Evolutionary conservation across 495 filamentous ascomycete genomes (phyloP).

Genomic region (Annulohypoxylon moriforme): DNA sequence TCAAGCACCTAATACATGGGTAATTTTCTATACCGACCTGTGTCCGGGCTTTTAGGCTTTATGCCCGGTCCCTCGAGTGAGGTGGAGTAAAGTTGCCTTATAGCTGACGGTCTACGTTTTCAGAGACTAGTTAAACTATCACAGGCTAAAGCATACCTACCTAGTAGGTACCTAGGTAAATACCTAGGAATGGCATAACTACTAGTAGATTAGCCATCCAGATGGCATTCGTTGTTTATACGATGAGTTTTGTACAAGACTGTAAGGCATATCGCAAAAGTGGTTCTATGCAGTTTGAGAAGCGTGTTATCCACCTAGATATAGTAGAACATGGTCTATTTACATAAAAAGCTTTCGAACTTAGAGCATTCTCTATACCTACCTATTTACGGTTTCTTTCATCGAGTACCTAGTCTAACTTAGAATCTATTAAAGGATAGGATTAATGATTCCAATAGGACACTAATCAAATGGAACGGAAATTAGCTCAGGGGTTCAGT

Average conservation of each 20-base stretch:
- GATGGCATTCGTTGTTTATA: neutral
- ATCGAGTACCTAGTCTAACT: too few species aligned
- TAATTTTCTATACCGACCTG: neutral
- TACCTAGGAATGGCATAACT: neutral
- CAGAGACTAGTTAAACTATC: neutral
- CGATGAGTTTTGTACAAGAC: neutral
- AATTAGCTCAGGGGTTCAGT: too few species aligned
- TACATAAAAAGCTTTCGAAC: too few species aligned
- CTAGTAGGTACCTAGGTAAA: too few species aligned
- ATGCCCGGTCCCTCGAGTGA: neutral
- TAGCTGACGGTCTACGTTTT: neutral
- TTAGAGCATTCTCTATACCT: too few species aligned
- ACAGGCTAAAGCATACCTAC: neutral
- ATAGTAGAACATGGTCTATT: too few species aligned
- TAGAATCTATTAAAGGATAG: too few species aligned
- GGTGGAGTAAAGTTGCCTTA: neutral
- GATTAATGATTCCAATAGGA: too few species aligned
- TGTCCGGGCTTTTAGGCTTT: neutral
- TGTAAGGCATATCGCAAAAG: neutral
- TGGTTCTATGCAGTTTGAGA: neutral
- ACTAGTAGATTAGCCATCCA: neutral
- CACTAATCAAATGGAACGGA: too few species aligned
- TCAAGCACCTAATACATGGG: too few species aligned
- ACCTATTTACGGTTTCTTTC: too few species aligned
- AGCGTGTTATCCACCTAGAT: too few species aligned